A percentile compares a stretch with the other conserved stretches of the same genome.
phyloP scores from a whole-genome alignment of 2,329 filamentous ascomycete genomes.

The Ophiostoma tasmaniense region DNA sequence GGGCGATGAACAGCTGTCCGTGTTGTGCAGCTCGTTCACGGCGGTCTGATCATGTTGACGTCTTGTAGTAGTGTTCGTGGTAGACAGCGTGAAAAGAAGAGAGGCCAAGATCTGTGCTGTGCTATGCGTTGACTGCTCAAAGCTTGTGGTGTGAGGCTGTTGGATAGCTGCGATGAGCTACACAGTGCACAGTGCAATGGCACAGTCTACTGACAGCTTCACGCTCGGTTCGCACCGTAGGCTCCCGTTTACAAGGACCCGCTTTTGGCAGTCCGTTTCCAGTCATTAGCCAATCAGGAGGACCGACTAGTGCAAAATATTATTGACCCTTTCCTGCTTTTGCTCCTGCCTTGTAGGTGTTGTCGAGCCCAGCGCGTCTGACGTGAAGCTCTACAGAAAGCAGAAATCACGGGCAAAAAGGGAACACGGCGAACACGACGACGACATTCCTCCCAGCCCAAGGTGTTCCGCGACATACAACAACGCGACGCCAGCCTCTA shows the following conservation, averaged over 20 bases:
- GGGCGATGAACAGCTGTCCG: neutral
- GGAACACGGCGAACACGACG: neutral
- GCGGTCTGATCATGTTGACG: neutral
- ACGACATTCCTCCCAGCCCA: neutral
- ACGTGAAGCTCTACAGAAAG: conserved; percentile 10
- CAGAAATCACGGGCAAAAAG: neutral
- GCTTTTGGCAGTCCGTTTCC: conserved; percentile 9
- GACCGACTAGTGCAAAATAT: conserved; percentile 13
- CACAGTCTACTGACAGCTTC: neutral
- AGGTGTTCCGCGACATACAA: neutral
- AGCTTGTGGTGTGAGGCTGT: neutral
- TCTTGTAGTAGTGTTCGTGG: neutral
- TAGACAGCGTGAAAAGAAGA: neutral
- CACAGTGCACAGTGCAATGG: neutral
- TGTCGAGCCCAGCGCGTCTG: conserved; percentile 14
- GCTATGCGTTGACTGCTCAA: neutral
- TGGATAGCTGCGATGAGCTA: neutral
- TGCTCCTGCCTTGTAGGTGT: conserved; percentile 8
- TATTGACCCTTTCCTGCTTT: conserved; percentile 1
- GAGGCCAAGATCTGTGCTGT: neutral
- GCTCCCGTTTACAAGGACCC: neutral
- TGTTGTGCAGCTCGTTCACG: neutral
- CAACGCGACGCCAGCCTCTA: neutral
- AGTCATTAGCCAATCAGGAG: conserved; percentile 11
- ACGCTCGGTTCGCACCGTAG: neutral